These are phyloP conservation scores for Tuber melanosporum DNA, from an alignment of 495 filamentous ascomycete species.

Conservation along the genomic window DNA sequence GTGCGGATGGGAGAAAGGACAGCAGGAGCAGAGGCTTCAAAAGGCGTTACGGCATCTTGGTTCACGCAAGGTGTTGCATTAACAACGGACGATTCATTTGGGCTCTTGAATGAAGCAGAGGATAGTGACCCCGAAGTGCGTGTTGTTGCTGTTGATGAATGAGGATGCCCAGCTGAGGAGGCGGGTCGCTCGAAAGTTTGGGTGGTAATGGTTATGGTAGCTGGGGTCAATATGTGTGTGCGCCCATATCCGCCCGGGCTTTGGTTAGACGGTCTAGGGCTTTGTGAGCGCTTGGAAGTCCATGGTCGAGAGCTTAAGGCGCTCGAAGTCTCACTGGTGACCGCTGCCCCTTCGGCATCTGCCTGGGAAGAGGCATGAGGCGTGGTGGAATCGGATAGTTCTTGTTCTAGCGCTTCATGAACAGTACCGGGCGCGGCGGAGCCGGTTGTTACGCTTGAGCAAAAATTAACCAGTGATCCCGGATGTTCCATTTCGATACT, in stretches of 20 bases:
- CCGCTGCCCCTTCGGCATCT: neutral
- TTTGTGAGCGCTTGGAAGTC: neutral
- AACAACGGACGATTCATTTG: neutral
- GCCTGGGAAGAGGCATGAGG: neutral
- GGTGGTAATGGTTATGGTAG: neutral
- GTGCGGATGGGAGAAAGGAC: neutral
- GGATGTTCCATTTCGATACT: conserved; percentile 14
- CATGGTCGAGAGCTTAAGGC: neutral
- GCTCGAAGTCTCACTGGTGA: neutral
- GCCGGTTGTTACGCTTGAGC: neutral
- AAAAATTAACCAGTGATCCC: conserved; percentile 20
- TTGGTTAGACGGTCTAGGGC: neutral
- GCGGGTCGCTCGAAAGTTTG: neutral
- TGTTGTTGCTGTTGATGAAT: neutral
- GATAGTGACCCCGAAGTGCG: neutral
- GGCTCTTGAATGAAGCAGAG: neutral
- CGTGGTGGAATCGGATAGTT: neutral
- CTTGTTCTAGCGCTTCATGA: neutral
- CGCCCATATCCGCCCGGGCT: neutral
- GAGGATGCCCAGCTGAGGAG: neutral
- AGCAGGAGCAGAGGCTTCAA: neutral
- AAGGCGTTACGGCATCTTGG: neutral
- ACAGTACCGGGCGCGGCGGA: neutral
- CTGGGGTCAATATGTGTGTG: neutral
- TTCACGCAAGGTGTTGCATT: neutral